Evolutionary conservation across 1,139 yeast species (phyloP).

Genomic region (Yamadazyma diospyri): DNA sequence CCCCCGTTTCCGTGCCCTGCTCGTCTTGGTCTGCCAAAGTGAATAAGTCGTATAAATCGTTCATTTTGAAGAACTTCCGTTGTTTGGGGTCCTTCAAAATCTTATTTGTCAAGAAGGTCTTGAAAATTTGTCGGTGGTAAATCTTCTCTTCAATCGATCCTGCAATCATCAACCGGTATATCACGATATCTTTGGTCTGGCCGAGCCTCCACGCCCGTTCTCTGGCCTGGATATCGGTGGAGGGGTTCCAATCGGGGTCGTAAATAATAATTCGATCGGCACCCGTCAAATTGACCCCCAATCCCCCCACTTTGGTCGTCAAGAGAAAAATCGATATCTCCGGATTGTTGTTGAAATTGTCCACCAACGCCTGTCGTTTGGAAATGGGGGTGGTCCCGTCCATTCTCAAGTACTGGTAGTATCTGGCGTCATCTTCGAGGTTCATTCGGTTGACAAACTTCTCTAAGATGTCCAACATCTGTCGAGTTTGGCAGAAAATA

Average conservation of each 20-base stretch:
- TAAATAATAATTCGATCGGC: conserved; percentile 92
- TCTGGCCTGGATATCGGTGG: conserved; percentile 94
- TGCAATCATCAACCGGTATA: conserved; percentile 87
- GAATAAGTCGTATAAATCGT: conserved; percentile 87
- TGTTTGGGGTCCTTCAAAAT: conserved; percentile 95
- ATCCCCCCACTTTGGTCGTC: conserved; percentile 94
- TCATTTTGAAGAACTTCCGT: conserved; percentile 84
- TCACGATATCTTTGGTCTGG: conserved; percentile 89
- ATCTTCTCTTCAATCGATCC: conserved; percentile 97
- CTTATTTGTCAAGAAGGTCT: conserved; percentile 89
- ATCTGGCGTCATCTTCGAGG: conserved; percentile 21
- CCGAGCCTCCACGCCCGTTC: conserved; percentile 98
- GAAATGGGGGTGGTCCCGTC: conserved; percentile 89
- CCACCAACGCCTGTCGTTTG: conserved; percentile 74
- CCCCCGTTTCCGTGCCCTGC: conserved; percentile 63
- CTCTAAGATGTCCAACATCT: conserved; percentile 87
- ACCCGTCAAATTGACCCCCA: conserved; percentile 91
- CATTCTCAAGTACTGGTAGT: conserved; percentile 67
- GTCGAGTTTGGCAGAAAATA: conserved; percentile 86
- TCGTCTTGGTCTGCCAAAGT: conserved; percentile 75
- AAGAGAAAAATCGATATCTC: conserved; percentile 64
- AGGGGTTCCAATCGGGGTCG: conserved; percentile 99
- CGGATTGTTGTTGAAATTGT: conserved; percentile 64
- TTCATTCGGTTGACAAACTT: conserved; percentile 45
- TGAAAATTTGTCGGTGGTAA: conserved; percentile 93